Evolutionary conservation across 192 early-diverging fungal species (phyloP).

Genomic region (Pilaira anomala): DNA sequence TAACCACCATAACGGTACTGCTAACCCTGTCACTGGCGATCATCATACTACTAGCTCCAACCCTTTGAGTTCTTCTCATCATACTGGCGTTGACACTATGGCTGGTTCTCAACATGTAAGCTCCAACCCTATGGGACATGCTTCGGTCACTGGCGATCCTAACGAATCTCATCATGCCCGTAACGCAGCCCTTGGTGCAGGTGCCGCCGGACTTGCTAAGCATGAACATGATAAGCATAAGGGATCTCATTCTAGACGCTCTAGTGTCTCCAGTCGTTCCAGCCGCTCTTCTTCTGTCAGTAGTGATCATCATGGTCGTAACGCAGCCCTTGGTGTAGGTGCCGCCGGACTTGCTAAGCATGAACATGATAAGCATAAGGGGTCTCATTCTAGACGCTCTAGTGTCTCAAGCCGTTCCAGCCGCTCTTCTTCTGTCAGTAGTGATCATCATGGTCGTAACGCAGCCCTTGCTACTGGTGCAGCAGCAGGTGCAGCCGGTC

Average conservation of each 20-base stretch:
- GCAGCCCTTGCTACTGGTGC: neutral
- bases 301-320: constrained; percentile 1
- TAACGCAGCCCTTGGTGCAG: neutral
- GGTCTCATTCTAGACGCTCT: neutral
- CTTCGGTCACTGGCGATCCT: no score
- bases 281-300: no score
- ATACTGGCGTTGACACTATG: no score
- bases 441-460: constrained; percentile 2
- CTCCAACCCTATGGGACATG: no score
- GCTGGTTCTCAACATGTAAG: neutral
- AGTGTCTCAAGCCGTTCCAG: no score
- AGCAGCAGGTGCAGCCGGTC: neutral
- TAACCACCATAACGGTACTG: neutral
- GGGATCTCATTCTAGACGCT: no score
- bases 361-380: neutral
- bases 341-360: neutral
- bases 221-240: neutral
- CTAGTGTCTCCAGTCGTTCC: no score
- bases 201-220: neutral
- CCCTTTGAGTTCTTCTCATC: neutral
- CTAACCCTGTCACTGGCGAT: no score
- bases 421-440: neutral
- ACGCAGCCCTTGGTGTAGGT: neutral
- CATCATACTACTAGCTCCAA: neutral
- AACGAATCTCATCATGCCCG: constrained; percentile 7